phyloP scores from a whole-genome alignment of 148 eudicot genomes.

The Beta vulgaris region DNA sequence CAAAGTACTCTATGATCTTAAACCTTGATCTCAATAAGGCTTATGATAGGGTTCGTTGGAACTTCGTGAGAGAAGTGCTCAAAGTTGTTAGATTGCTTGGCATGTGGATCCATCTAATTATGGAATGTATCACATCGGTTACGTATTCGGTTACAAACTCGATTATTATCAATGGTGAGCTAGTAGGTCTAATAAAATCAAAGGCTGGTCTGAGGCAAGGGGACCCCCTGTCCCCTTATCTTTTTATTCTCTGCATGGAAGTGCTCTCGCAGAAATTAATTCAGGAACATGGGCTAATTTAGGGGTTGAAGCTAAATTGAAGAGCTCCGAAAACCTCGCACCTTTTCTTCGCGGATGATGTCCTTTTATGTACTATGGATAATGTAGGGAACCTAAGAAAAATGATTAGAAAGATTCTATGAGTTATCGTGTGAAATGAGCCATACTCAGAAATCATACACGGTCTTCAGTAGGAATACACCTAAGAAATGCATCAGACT shows the following conservation, averaged over 20 bases:
- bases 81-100: not conserved
- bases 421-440: not conserved
- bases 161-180: constrained; percentile 11
- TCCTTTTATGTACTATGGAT: not conserved
- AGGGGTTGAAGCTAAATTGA: not conserved
- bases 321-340: not conserved
- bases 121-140: not conserved
- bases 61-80: not conserved
- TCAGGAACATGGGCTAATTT: not conserved
- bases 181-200: not conserved
- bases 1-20: not conserved
- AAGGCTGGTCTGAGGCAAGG: constrained; percentile 9
- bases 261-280: not conserved
- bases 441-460: too few species aligned
- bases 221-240: constrained; percentile 16
- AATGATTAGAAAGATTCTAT: not conserved
- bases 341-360: not conserved
- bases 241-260: constrained; percentile 9
- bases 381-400: not conserved
- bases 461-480: too few species aligned
- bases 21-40: not conserved
- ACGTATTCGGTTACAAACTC: not conserved
- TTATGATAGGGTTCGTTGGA: not conserved
- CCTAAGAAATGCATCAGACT: too few species aligned
- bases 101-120: not conserved